Conservation (phyloP, 306 rosid genomes). For the Macrotyloma uniflorum region DNA sequence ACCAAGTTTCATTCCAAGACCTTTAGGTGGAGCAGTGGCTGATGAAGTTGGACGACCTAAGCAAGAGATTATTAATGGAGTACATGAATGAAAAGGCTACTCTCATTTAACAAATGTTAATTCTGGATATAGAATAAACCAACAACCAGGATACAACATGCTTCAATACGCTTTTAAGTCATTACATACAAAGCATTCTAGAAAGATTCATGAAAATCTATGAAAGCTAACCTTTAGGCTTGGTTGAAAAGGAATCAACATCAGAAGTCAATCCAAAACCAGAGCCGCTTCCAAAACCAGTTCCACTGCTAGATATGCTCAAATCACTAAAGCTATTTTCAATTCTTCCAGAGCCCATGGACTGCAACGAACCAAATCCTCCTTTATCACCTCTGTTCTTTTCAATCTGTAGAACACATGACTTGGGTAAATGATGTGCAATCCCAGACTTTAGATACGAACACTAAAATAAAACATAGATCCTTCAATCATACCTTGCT, state of each 20-base stretch:
- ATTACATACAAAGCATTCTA: constrained; percentile 18
- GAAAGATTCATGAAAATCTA: constrained; percentile 27
- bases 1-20: constrained; percentile 89
- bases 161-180: constrained; percentile 26
- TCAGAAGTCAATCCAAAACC: constrained; percentile 78
- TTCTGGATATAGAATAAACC: constrained; percentile 27
- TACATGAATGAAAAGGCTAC: constrained; percentile 31
- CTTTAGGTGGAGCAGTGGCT: constrained; percentile 95
- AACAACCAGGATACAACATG: constrained; percentile 8
- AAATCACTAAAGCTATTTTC: constrained; percentile 76
- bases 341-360: constrained; percentile 93
- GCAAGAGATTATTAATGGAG: constrained; percentile 18
- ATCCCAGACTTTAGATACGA: background rate
- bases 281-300: constrained; percentile 91
- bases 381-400: constrained; percentile 90
- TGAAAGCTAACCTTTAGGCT: constrained; percentile 76
- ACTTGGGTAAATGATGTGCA: background rate
- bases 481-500: constrained; percentile 77
- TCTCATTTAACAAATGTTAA: constrained; percentile 22
- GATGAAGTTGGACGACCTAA: constrained; percentile 78
- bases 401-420: constrained; percentile 70
- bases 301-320: constrained; percentile 79
- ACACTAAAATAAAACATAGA: background rate
- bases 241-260: constrained; percentile 72
- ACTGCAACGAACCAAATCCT: constrained; percentile 75